Percentiles rank a stretch among this genome's conserved stretches.
Evolutionary conservation across 768 basidiomycete species (phyloP).

Genomic region (Porphyrellus cyaneotinctus): DNA sequence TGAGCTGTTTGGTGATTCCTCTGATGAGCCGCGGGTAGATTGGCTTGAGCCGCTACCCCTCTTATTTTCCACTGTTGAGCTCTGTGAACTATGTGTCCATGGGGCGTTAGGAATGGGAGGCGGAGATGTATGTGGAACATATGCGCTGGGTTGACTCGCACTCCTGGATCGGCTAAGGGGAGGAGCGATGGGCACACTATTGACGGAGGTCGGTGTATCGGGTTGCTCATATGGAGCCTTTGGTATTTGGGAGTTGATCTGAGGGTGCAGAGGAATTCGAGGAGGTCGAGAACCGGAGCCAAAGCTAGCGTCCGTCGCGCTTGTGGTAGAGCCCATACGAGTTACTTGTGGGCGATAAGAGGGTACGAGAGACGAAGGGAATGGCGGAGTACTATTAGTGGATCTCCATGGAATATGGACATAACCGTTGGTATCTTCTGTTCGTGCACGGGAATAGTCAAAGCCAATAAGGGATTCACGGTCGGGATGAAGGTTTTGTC

Average conservation of each 20-base stretch:
- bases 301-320: conserved; percentile 38
- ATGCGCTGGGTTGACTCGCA: conserved; percentile 74
- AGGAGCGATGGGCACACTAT: conserved; percentile 19
- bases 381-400: conserved; percentile 42
- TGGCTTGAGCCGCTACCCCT: conserved; percentile 84
- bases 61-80: conserved; percentile 47
- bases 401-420: conserved; percentile 63
- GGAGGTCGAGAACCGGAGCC: conserved; percentile 39
- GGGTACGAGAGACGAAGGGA: conserved; percentile 19
- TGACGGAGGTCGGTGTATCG: conserved; percentile 35
- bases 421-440: conserved; percentile 63
- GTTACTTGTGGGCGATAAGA: conserved; percentile 41
- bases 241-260: conserved; percentile 66
- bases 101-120: conserved; percentile 53
- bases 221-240: conserved; percentile 48
- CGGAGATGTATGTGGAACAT: conserved; percentile 47
- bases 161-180: conserved; percentile 61
- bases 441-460: conserved; percentile 61
- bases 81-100: conserved; percentile 47
- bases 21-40: conserved; percentile 72
- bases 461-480: conserved; percentile 45
- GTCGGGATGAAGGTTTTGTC: conserved; percentile 57
- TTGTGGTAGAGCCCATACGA: conserved; percentile 45
- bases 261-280: conserved; percentile 50
- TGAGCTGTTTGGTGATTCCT: conserved; percentile 79